Base-by-base conservation (phyloP, 176 grass and related monocot species). In the Saccharum spontaneum region DNA sequence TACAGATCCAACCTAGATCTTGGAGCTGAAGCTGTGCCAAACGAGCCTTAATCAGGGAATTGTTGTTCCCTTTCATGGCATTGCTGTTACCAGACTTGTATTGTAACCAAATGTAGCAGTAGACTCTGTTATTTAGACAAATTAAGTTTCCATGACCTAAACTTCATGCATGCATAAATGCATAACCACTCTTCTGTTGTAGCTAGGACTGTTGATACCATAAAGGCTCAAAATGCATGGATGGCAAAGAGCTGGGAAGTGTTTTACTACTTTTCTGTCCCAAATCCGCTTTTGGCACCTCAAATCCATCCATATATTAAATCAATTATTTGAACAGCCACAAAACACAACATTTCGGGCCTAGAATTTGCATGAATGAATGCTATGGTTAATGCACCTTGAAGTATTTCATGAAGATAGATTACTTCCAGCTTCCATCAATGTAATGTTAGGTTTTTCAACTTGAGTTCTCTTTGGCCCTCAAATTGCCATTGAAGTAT, bases 61-160 rank as follows among this genome's bases (percentile, higher is more conserved):
- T 54, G 23, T 12, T 23, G 12, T 33, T 17, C 10, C 59, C 30
- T 69, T 69, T 24, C 15, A 22, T 40, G 37, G 23, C 15, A 44
- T 60, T 81, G 38, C 46, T 83, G 17, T 55, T 34, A 65, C 30
- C 78, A 76, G 33, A 63, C 36, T 46, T 30, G 11, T 64, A 30
- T 64, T 64, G 24, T 30, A 64, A 65, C 62, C 62, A 65, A 65
- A 65, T 60, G 20, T 61, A 24, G 16, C 49, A 54, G 31, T 63
- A 41, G 33, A n/a, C 1, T 46, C 79, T 46, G 30, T 34, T 23
- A 70, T 85, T 76, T 5, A 76, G 82, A 75, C 69, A 76, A 83
- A 85, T 44, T 31, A 22, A 10, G 8, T 45, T 49, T 5, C 0
- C 26, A 3, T 2, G 8, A 18, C 55, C 43, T 33, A 70, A 52